A percentile compares a stretch with the other conserved stretches of the same genome.
Evolutionary conservation across 2,329 filamentous ascomycete species (phyloP).

Genomic region (Periconia digitata): DNA sequence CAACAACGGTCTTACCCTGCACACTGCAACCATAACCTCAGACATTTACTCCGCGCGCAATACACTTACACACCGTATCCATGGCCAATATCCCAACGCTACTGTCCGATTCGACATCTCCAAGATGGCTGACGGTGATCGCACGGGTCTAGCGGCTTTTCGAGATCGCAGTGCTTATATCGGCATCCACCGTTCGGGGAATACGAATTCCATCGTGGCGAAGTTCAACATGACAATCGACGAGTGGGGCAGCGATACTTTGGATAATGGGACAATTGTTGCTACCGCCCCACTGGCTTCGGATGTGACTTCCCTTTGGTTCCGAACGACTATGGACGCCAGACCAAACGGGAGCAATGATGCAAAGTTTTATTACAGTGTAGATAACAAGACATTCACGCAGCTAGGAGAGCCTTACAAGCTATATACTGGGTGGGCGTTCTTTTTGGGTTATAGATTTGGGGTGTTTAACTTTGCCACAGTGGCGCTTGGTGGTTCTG

Average conservation of each 20-base stretch:
- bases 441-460: constrained; percentile 32
- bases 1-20: constrained; percentile 46
- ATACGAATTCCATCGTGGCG: constrained; percentile 27
- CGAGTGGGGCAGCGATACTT: constrained; percentile 16
- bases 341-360: constrained; percentile 21
- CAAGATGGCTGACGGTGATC: constrained; percentile 53
- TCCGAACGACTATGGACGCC: constrained; percentile 23
- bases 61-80: constrained; percentile 40
- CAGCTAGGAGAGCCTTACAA: constrained; percentile 18
- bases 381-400: constrained; percentile 23
- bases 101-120: constrained; percentile 52
- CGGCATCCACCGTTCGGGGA: constrained; percentile 43
- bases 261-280: constrained; percentile 13
- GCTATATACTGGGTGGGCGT: constrained; percentile 25
- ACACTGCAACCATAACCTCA: constrained; percentile 51
- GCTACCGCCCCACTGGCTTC: constrained; percentile 10
- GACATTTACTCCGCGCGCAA: constrained; percentile 47
- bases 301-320: constrained; percentile 18
- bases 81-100: constrained; percentile 38
- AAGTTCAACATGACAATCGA: constrained; percentile 41
- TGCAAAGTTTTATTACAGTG: constrained; percentile 27
- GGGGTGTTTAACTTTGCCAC: constrained; percentile 35
- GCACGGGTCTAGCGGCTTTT: constrained; percentile 53
- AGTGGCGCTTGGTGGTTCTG: constrained; percentile 17
- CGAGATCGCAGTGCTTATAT: constrained; percentile 55